These are phyloP conservation scores for Solanum pinnatisectum DNA, from an alignment of 257 asterid species.

Conservation along the genomic window DNA sequence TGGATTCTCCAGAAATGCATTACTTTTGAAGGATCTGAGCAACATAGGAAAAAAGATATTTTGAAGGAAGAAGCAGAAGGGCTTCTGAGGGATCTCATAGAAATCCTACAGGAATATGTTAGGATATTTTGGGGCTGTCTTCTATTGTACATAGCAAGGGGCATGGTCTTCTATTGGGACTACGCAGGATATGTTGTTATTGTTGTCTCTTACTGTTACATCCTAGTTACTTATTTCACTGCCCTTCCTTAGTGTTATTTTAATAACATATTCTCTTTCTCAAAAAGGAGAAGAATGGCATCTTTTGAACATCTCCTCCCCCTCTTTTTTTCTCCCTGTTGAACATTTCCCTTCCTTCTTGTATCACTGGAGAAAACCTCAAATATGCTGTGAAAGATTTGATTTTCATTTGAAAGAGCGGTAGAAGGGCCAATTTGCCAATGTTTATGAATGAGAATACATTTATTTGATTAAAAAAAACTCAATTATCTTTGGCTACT, in stretches of 20 bases:
- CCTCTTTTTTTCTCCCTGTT: not conserved
- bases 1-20: too few relatives aligned
- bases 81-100: not conserved
- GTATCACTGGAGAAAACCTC: not conserved
- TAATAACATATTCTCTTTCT: not conserved
- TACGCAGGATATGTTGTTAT: not conserved
- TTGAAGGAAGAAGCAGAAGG: not conserved
- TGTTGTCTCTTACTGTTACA: not conserved
- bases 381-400: not conserved
- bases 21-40: too few relatives aligned
- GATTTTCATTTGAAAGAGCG: not conserved
- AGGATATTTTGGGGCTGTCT: not conserved
- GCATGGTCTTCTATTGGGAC: not conserved
- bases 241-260: not conserved
- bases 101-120: not conserved
- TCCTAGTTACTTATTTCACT: not conserved
- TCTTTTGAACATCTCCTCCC: not conserved
- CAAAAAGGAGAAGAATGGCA: not conserved
- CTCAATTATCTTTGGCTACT: not conserved
- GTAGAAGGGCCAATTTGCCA: not conserved
- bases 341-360: not conserved
- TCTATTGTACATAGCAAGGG: not conserved
- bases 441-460: not conserved
- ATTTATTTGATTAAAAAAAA: not conserved
- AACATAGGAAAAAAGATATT: too few relatives aligned